Base-by-base conservation (phyloP, 768 basidiomycete species). In the Dendrothele bispora region DNA sequence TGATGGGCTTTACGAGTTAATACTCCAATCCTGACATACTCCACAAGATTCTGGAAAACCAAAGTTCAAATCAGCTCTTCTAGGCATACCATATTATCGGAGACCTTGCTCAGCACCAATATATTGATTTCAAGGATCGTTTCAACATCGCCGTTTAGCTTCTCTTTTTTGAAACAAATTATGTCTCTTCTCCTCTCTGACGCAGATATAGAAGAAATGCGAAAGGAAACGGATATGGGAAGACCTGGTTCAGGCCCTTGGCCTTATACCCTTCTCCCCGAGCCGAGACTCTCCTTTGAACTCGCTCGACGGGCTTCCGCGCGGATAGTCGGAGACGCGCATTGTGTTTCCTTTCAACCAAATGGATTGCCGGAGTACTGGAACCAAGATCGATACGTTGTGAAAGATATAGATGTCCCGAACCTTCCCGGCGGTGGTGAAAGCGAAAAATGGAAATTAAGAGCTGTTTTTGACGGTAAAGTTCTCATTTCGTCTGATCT, bases 391-490 rank as follows among this genome's bases (percentile, higher is more conserved):
- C 69, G 79, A 17, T 69, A 65, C 53, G 59, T 67, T 18, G 62
- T 75, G 35, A 56, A 68, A 26, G 63, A 76, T 39, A 75, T 73
- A 72, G 43, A 50, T 7, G 50, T 77, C 7, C 17, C 56, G 10
- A 65, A 63, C 43, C n/a, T n/a, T n/a, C 28, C 3, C 22, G 7
- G 25, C 7, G 14, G 35, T 11, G 5, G 14, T 7, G 15, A 21
- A 15, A 25, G 34, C 3, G 71, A 72, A 5, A 62, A 53, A 14
- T 80, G 77, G 76, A 55, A 59, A 2, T 74, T 79, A 44, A 66
- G 71, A 22, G 76, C 66, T 24, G 56, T 80, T 15, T 75, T 78
- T 51, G 78, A 81, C 48, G 78, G 79, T 70, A 46, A 32, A 25
- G 20, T 29, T 10, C 35, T 14, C 7, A 17, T 14, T 29, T 38